Conservation (phyloP, 2,329 filamentous ascomycete species). For the Purpureocillium lavendulum region DNA sequence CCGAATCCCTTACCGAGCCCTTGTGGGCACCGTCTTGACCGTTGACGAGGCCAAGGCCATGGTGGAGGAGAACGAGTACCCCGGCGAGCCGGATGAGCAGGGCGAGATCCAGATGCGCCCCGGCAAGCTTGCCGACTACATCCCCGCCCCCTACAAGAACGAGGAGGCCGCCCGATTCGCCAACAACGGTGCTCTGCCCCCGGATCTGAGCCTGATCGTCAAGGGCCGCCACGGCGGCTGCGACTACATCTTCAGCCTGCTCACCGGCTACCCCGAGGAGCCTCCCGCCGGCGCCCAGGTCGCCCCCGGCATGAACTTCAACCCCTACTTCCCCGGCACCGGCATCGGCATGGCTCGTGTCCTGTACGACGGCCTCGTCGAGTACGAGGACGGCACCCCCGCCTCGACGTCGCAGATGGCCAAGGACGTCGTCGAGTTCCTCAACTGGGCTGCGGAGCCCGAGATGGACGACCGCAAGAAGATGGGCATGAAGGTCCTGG, state of each 20-base stretch:
- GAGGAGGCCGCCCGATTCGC: slow-evolving; percentile 95
- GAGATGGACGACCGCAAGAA: slow-evolving; percentile 99
- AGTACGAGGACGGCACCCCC: slow-evolving; percentile 94
- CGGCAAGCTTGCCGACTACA: slow-evolving; percentile 97
- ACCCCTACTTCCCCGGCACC: slow-evolving; percentile 99
- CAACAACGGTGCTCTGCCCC: slow-evolving; percentile 96
- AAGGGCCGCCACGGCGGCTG: slow-evolving; percentile 97
- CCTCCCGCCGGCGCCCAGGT: slow-evolving; percentile 82
- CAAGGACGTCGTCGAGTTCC: slow-evolving; percentile 97
- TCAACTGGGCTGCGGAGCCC: slow-evolving; percentile 98
- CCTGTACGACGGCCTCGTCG: slow-evolving; percentile 91
- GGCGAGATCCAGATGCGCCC: slow-evolving; percentile 97
- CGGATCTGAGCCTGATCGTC: slow-evolving; percentile 94
- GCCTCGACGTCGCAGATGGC: slow-evolving; percentile 98
- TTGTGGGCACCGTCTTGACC: slow-evolving; percentile 88
- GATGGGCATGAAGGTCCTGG: slow-evolving; percentile 96
- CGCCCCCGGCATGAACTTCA: slow-evolving; percentile 93
- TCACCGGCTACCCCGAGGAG: slow-evolving; percentile 97
- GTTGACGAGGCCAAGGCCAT: slow-evolving; percentile 96
- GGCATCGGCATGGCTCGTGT: slow-evolving; percentile 99
- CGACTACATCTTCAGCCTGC: slow-evolving; percentile 95
- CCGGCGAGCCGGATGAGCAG: slow-evolving; percentile 94
- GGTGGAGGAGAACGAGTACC: slow-evolving; percentile 98
- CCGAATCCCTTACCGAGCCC: slow-evolving; percentile 85
- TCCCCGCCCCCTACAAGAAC: slow-evolving; percentile 94